phyloP scores from a whole-genome alignment of 306 rosid species.

The Delonix regia region DNA sequence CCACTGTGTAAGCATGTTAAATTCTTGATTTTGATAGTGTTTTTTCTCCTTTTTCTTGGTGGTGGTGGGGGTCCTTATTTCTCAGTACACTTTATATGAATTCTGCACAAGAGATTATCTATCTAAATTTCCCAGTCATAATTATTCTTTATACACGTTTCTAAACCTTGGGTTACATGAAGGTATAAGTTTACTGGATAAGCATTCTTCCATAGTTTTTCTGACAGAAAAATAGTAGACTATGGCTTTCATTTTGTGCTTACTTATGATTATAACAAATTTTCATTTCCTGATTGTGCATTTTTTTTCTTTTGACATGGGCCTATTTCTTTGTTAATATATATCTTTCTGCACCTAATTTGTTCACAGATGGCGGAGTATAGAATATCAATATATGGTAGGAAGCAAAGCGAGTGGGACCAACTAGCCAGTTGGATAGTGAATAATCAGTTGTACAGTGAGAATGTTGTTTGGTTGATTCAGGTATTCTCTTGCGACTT shows the following conservation, averaged over 20 bases:
- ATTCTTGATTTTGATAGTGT: not conserved
- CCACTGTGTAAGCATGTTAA: not conserved
- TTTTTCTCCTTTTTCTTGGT: not conserved
- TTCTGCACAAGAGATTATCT: not conserved
- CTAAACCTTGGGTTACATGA: not conserved
- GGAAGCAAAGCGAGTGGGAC: constrained; percentile 95
- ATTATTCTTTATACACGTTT: not conserved
- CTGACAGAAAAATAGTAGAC: not conserved
- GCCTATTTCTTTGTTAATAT: constrained; percentile 14
- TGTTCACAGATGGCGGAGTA: constrained; percentile 83
- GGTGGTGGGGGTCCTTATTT: not conserved
- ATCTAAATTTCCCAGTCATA: not conserved
- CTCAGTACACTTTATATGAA: not conserved
- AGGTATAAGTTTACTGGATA: not conserved
- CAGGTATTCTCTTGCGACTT: constrained; percentile 53
- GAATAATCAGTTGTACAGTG: constrained; percentile 75
- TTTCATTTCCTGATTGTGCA: constrained; percentile 11
- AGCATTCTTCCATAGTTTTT: not conserved
- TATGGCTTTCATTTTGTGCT: not conserved
- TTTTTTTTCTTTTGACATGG: constrained; percentile 20
- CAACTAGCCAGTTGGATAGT: constrained; percentile 90
- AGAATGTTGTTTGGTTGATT: constrained; percentile 86
- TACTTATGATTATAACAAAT: not conserved
- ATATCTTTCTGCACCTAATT: not conserved
- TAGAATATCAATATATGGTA: constrained; percentile 80